A percentile compares a stretch with the other conserved stretches of the same genome.
Evolutionary conservation across 1,139 yeast genomes (phyloP).

Genomic region (Candida dubliniensis): DNA sequence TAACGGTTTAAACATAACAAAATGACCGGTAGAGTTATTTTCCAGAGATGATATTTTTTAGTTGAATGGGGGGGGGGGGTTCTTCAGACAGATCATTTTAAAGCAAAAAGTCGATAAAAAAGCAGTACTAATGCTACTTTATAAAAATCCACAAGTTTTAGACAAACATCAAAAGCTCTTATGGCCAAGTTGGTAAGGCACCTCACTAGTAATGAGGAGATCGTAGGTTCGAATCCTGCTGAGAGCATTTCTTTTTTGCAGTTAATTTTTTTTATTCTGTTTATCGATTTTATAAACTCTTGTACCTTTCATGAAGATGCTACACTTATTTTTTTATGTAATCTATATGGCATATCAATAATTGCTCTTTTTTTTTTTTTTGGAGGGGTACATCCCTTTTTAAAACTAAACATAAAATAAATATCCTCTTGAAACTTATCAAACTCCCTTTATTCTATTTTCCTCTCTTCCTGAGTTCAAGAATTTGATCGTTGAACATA

Average conservation of each 20-base stretch:
- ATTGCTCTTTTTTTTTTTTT: background rate
- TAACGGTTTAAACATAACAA: too few relatives aligned
- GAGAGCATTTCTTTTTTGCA: constrained; percentile 51
- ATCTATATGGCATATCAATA: background rate
- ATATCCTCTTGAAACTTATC: too few relatives aligned
- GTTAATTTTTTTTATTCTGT: background rate
- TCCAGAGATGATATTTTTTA: too few relatives aligned
- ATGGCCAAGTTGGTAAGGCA: constrained; percentile 91
- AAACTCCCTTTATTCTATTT: background rate
- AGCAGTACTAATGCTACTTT: too few relatives aligned
- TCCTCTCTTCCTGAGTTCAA: background rate
- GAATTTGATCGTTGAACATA: background rate
- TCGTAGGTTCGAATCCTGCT: constrained; percentile 85
- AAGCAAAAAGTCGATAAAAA: too few relatives aligned
- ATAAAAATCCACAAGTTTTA: background rate
- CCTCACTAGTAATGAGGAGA: constrained; percentile 89
- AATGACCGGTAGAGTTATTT: too few relatives aligned
- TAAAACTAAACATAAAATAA: too few relatives aligned
- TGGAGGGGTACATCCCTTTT: too few relatives aligned
- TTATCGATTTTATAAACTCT: background rate
- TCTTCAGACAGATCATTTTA: too few relatives aligned
- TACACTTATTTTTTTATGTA: background rate
- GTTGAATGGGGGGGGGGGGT: too few relatives aligned
- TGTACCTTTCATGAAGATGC: background rate
- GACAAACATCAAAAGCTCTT: constrained; percentile 24